Percentiles rank a stretch among this genome's conserved stretches.
These are phyloP conservation scores for Leptodontidium sp. DNA, from an alignment of 2,329 filamentous ascomycete species.

Conservation along the genomic window DNA sequence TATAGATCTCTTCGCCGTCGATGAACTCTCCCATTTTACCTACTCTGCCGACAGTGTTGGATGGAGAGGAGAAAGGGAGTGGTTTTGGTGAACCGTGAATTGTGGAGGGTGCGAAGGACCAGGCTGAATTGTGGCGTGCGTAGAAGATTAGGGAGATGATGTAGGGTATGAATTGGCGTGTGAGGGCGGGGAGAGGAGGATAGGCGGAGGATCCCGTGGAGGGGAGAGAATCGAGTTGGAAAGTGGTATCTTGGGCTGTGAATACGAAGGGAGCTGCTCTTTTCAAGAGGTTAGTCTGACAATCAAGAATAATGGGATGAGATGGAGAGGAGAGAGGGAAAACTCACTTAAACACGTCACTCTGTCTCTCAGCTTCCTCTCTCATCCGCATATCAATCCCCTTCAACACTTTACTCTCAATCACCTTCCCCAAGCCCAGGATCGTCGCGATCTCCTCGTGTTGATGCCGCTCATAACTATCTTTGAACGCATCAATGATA, in stretches of 20 bases:
- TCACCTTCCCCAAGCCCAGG: conserved; percentile 37
- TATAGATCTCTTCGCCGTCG: conserved; percentile 15
- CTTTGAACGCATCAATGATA: conserved; percentile 42
- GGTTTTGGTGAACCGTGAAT: conserved; percentile 66
- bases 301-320: neutral
- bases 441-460: conserved; percentile 45
- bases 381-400: conserved; percentile 36
- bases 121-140: conserved; percentile 67
- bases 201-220: neutral
- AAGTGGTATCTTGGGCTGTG: conserved; percentile 33
- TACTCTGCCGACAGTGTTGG: neutral
- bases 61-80: neutral
- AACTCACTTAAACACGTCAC: conserved; percentile 41
- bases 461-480: conserved; percentile 42
- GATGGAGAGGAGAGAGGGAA: neutral
- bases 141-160: conserved; percentile 74
- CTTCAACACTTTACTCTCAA: conserved; percentile 29
- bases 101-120: conserved; percentile 71
- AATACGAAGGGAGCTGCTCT: conserved; percentile 39
- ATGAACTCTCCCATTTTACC: conserved; percentile 8
- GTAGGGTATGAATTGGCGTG: conserved; percentile 66
- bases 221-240: conserved; percentile 29
- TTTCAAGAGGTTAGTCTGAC: neutral
- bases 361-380: conserved; percentile 33
- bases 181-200: conserved; percentile 47